These are phyloP conservation scores for Phytopythium litorale DNA, from an alignment of 352 stramenopile species.

Conservation along the genomic window DNA sequence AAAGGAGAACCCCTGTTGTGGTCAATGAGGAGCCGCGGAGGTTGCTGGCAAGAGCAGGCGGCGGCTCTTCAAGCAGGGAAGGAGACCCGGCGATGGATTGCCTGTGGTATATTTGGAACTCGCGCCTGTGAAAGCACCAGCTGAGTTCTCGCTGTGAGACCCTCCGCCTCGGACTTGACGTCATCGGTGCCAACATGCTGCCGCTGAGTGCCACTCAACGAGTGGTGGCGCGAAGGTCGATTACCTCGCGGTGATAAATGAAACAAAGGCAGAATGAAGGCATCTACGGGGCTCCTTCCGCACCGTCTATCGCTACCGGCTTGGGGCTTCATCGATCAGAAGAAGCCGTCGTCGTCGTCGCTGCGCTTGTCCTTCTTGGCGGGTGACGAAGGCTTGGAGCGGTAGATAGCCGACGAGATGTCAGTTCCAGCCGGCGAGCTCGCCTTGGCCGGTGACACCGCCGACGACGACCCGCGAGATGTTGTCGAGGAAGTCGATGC, in stretches of 20 bases:
- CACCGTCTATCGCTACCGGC: neutral
- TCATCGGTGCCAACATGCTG: too few relatives aligned
- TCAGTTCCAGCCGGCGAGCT: slow-evolving; percentile 5
- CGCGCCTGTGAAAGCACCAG: neutral
- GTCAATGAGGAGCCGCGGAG: neutral
- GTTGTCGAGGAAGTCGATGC: neutral
- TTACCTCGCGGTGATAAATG: neutral
- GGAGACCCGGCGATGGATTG: neutral
- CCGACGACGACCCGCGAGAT: neutral
- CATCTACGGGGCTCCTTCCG: neutral
- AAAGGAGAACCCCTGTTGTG: neutral
- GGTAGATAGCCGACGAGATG: slow-evolving; percentile 43
- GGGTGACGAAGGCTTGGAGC: slow-evolving; percentile 21
- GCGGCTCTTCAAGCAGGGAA: neutral
- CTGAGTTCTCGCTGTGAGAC: too few relatives aligned
- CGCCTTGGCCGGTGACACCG: slow-evolving; percentile 15
- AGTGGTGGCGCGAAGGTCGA: neutral
- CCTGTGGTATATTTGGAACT: neutral
- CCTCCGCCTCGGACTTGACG: too few relatives aligned
- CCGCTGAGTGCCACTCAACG: too few relatives aligned
- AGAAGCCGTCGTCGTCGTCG: slow-evolving; percentile 10
- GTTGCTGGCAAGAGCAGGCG: neutral
- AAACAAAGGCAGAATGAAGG: neutral
- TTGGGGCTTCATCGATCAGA: neutral
- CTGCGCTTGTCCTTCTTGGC: slow-evolving; percentile 12